Evolutionary conservation across 2,329 filamentous ascomycete genomes (phyloP), one percentile per base, ranked within the genome.

Genomic region (Ophiocordyceps australis): DNA sequence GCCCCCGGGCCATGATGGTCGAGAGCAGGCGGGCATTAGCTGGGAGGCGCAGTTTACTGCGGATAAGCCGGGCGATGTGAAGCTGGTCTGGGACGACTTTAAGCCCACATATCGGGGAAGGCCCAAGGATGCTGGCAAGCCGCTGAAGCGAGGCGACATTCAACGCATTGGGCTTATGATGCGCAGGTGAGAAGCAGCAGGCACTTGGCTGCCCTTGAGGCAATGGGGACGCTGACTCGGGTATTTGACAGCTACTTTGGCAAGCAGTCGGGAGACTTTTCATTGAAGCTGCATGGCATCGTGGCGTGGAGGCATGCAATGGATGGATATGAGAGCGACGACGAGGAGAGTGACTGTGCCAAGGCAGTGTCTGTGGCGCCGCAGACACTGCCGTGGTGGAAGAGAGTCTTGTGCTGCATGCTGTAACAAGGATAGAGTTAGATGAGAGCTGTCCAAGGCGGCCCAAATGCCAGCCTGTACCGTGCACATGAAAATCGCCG

Each of bases 131-230:
- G 70, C 76, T 47, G 65, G 65, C 0, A 46, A 57, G 29, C 57
- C 62, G 5, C 44, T 89, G 36, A 55, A 82, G 37, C 39, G 64
- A 33, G 55, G 54, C 24, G 54, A 55, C 22, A 55, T 89, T 20
- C 75, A 66, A 49, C 59, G 76, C 24, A 54, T 86, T 17, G 74
- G 71, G 26, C 57, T 89, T 31, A 85, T 89, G 80, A 77, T 78
- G 59, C 56, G 81, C 44, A 89, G 80, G 79, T 81, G 22, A 30
- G 14, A 25, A 14, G n/a, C 10, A 12, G 3, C 15, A 10, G 25
- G 3, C 8, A 4, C 36, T 7, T n/a, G n/a, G n/a, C n/a, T n/a
- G n/a, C n/a, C n/a, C n/a, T n/a, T n/a, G n/a, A n/a, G n/a, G n/a
- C n/a, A n/a, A n/a, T n/a, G n/a, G n/a, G n/a, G n/a, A n/a, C n/a